Conservation (phyloP, 1,284 basidiomycete genomes). For the Cystobasidium slooffiae region DNA sequence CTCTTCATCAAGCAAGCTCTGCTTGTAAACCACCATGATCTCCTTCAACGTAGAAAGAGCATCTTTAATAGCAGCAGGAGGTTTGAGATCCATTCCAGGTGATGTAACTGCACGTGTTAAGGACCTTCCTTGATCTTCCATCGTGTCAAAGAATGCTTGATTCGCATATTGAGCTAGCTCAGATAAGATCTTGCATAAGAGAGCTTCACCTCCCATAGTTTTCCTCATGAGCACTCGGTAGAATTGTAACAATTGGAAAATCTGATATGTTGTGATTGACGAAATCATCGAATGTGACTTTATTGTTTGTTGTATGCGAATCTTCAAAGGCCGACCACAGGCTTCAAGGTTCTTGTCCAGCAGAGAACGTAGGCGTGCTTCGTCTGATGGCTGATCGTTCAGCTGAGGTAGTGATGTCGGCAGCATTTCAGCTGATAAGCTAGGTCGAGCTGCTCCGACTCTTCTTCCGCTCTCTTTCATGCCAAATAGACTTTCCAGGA, state of each 20-base stretch:
- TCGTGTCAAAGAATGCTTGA: conserved; percentile 80
- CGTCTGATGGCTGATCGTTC: conserved; percentile 43
- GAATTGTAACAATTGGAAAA: conserved; percentile 92
- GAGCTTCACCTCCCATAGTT: conserved; percentile 80
- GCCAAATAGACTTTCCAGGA: conserved; percentile 81
- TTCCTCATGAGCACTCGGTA: conserved; percentile 89
- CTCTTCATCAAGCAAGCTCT: conserved; percentile 70
- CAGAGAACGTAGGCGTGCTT: conserved; percentile 69
- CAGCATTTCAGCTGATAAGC: conserved; percentile 9
- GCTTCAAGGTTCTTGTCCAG: conserved; percentile 83
- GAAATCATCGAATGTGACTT: conserved; percentile 78
- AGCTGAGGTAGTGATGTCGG: conserved; percentile 14
- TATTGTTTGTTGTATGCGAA: conserved; percentile 88
- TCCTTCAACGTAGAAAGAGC: conserved; percentile 81
- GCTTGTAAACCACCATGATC: conserved; percentile 83
- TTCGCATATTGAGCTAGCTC: conserved; percentile 84
- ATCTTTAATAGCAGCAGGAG: conserved; percentile 77
- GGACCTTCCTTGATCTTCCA: conserved; percentile 77
- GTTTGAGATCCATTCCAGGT: conserved; percentile 74
- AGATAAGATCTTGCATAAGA: conserved; percentile 74
- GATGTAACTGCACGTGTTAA: conserved; percentile 74
- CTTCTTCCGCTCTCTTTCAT: conserved; percentile 69
- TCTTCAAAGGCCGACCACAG: conserved; percentile 82
- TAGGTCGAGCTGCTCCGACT: conserved; percentile 68
- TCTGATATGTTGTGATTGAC: conserved; percentile 84